Base-by-base conservation (phyloP, 2,329 filamentous ascomycete species). In the Talaromyces marneffei region DNA sequence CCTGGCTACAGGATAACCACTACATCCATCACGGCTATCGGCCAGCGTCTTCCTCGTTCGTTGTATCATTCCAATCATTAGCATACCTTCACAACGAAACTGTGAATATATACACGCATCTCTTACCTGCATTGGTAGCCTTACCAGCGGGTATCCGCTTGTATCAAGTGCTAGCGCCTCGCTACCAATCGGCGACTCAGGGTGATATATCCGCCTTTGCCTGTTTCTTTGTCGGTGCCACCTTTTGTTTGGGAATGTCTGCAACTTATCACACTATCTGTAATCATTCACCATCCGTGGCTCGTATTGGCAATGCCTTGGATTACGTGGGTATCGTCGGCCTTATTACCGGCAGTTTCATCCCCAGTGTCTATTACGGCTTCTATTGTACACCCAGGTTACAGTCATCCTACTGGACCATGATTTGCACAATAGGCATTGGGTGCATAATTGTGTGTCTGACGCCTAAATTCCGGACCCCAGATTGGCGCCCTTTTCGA, bases 271-370 rank as follows among this genome's bases (percentile, higher is more conserved):
- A 99, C 73, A 84, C 90, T 1, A 83, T 97, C 53, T 86, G 83
- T 23, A 96, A 97, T 66, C 94, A 99, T 74, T 94, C 90, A 18
- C 84, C 86, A 39, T 76, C 77, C 1, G 90, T 97, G 14, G 87
- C 89, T 2, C 87, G 85, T 64, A 90, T 91, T 80, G 92, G 92
- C 10, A 97, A 97, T 73, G 91, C 96, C 74, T 79, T 97, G 61
- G 94, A 99, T 73, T 97, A 99, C 73, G 85, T 93, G 4, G 94
- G 94, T 6, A 99, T 99, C 67, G 90, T 97, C 31, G 85, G 87
- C 54, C 79, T 99, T 66, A 97, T 97, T 62, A 90, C 93, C 66
- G 94, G 94, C 6, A 93, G 89, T 72, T 96, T 93, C 71, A 85
- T 97, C 50, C 92, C 94, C 2, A 89, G 90, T 55, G 75, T 99